These are phyloP conservation scores for Zygosaccharomyces bisporus DNA, from an alignment of 805 yeast species.

Conservation along the genomic window DNA sequence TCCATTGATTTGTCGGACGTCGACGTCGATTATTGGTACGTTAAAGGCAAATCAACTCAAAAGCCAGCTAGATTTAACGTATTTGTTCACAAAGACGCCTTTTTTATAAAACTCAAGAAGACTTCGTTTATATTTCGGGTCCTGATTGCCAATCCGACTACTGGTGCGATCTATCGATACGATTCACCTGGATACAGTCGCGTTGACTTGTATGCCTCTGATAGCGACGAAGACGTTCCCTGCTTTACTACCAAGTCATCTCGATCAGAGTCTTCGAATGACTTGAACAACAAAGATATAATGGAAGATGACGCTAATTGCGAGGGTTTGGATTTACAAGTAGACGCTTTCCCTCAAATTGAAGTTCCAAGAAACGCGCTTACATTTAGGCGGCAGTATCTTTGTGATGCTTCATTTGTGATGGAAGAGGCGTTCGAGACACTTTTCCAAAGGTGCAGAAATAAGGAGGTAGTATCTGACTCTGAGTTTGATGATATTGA, in stretches of 20 bases:
- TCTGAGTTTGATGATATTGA: slow-evolving; percentile 9
- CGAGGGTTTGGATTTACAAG: slow-evolving; percentile 9
- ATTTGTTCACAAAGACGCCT: slow-evolving; percentile 3
- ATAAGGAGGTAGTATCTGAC: slow-evolving; percentile 11
- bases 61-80: slow-evolving; percentile 1
- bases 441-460: slow-evolving; percentile 12
- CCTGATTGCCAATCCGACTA: slow-evolving; percentile 5
- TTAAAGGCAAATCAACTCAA: neutral
- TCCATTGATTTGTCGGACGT: neutral
- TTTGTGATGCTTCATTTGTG: slow-evolving; percentile 5
- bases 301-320: slow-evolving; percentile 6
- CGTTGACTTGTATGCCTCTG: neutral
- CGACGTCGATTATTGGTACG: too few relatives aligned
- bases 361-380: slow-evolving; percentile 12
- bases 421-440: slow-evolving; percentile 4
- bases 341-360: slow-evolving; percentile 7
- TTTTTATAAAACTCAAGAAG: slow-evolving; percentile 1
- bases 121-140: slow-evolving; percentile 6
- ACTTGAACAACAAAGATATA: slow-evolving; percentile 3
- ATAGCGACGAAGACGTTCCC: neutral
- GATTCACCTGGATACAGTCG: neutral
- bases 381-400: neutral
- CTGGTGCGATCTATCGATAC: slow-evolving; percentile 3
- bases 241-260: neutral
- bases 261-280: neutral